Evolutionary conservation across 768 basidiomycete species (phyloP).

Genomic region (Termitomyces sp.): DNA sequence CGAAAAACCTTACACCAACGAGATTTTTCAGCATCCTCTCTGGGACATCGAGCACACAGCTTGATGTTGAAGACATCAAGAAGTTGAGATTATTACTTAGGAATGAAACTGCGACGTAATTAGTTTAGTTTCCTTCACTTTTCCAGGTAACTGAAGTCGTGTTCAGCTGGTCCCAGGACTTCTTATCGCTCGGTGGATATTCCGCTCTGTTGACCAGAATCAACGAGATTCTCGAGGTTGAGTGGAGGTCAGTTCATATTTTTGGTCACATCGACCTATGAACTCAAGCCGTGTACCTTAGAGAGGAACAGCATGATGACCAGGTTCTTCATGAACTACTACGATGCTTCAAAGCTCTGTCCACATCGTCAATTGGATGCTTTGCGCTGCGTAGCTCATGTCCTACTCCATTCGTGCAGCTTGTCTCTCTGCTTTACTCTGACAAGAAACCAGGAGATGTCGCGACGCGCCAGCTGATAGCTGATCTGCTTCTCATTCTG

Average conservation of each 20-base stretch:
- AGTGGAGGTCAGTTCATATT: slow-evolving; percentile 75
- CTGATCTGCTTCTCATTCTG: slow-evolving; percentile 80
- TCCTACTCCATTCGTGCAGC: slow-evolving; percentile 82
- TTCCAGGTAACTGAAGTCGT: neutral
- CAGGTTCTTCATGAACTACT: slow-evolving; percentile 88
- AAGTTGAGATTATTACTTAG: slow-evolving; percentile 82
- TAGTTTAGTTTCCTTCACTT: neutral
- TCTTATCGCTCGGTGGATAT: slow-evolving; percentile 82
- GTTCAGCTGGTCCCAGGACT: slow-evolving; percentile 83
- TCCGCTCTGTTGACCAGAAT: slow-evolving; percentile 75
- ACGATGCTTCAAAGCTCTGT: slow-evolving; percentile 90
- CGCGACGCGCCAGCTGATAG: slow-evolving; percentile 81
- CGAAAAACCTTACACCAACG: slow-evolving; percentile 56
- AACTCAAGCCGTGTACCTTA: slow-evolving; percentile 22
- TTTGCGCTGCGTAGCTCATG: slow-evolving; percentile 85
- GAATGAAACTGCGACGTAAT: slow-evolving; percentile 86
- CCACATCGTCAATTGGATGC: slow-evolving; percentile 86
- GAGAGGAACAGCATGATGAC: slow-evolving; percentile 98
- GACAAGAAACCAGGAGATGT: slow-evolving; percentile 99
- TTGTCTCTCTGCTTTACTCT: slow-evolving; percentile 83
- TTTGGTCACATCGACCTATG: neutral
- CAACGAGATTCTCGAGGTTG: slow-evolving; percentile 89
- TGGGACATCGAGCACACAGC: slow-evolving; percentile 60
- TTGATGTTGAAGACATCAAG: slow-evolving; percentile 86
- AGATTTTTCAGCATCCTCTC: slow-evolving; percentile 65